Conservation (phyloP, 805 yeast genomes). For the Phaffomyces opuntiae region DNA sequence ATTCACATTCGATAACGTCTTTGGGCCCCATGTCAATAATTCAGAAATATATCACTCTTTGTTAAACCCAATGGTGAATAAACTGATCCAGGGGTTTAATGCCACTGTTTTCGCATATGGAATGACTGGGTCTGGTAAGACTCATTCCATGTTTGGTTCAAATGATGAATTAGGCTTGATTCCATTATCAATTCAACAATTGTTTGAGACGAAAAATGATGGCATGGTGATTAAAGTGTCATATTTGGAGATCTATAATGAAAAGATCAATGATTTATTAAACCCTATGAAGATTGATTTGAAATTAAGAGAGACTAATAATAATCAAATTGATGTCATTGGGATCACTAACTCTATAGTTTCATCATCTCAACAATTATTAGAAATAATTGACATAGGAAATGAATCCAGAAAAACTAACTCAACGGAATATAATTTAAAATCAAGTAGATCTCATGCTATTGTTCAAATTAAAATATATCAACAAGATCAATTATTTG, state of each 20-base stretch:
- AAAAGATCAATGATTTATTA: conserved; percentile 72
- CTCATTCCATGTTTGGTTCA: conserved; percentile 80
- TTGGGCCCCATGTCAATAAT: conserved; percentile 49
- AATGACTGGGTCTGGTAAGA: conserved; percentile 95
- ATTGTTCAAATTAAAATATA: conserved; percentile 61
- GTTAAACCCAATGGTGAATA: conserved; percentile 47
- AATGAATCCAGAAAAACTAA: conserved; percentile 73
- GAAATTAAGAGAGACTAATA: conserved; percentile 69
- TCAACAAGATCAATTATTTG: conserved; percentile 27
- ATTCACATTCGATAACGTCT: conserved; percentile 76
- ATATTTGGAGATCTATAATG: conserved; percentile 91
- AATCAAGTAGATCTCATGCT: conserved; percentile 90
- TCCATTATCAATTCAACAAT: conserved; percentile 64
- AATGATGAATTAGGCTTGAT: conserved; percentile 65
- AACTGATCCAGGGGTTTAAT: conserved; percentile 67
- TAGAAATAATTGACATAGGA: conserved; percentile 56
- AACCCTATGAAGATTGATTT: conserved; percentile 40
- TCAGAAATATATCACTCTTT: conserved; percentile 49
- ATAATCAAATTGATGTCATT: conserved; percentile 63
- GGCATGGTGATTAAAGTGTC: conserved; percentile 49
- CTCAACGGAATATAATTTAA: conserved; percentile 81
- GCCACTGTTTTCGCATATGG: conserved; percentile 95
- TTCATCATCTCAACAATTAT: conserved; percentile 48
- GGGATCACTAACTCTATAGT: conserved; percentile 67
- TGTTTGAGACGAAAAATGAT: conserved; percentile 37